Conservation (phyloP, 257 asterid genomes). For the Mentha longifolia region DNA sequence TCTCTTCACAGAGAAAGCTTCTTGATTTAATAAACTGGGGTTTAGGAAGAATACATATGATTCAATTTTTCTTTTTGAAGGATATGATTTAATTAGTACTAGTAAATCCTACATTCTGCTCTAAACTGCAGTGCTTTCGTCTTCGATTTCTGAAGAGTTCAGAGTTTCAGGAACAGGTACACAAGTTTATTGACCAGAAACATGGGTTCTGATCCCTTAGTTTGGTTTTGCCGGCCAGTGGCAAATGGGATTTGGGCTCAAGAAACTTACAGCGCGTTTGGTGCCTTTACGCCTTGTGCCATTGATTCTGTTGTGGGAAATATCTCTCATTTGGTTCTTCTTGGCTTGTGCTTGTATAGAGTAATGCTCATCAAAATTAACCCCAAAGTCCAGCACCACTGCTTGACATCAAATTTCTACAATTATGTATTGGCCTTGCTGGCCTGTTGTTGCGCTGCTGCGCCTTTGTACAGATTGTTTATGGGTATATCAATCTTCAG, state of each 20-base stretch:
- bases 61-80: background rate
- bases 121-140: constrained; percentile 12
- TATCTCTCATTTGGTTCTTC: constrained; percentile 59
- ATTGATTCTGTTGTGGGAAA: constrained; percentile 63
- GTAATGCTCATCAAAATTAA: constrained; percentile 55
- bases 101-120: constrained; percentile 16
- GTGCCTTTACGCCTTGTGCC: constrained; percentile 85
- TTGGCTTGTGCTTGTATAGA: constrained; percentile 64
- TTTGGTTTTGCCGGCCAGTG: constrained; percentile 86
- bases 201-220: constrained; percentile 62
- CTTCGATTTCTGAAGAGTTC: background rate
- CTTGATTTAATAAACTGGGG: constrained; percentile 1
- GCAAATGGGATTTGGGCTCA: constrained; percentile 65
- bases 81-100: background rate
- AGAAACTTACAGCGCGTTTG: constrained; percentile 61
- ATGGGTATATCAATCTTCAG: constrained; percentile 66
- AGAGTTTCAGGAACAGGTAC: constrained; percentile 28
- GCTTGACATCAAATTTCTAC: constrained; percentile 62
- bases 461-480: constrained; percentile 66
- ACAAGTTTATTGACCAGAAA: constrained; percentile 8
- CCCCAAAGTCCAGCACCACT: constrained; percentile 47
- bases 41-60: background rate
- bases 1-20: background rate
- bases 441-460: constrained; percentile 66
- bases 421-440: constrained; percentile 58